A percentile compares a stretch with the other conserved stretches of the same genome.
These are phyloP conservation scores for Colletotrichum sp. DNA, from an alignment of 2,329 filamentous ascomycete genomes.

Conservation along the genomic window DNA sequence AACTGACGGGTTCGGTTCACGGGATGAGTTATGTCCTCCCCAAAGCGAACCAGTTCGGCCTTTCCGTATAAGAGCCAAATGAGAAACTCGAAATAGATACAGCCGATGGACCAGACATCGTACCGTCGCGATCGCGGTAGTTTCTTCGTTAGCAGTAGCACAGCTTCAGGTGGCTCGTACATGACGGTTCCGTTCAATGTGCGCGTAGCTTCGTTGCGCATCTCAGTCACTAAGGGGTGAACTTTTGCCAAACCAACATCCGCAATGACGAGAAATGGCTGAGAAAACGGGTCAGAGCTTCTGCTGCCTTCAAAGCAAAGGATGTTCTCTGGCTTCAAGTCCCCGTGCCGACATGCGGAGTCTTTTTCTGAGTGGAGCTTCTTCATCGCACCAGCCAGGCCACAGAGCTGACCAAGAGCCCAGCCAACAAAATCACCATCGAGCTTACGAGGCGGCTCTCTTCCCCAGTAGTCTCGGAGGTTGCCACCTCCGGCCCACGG, in stretches of 20 bases:
- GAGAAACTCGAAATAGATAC: background rate
- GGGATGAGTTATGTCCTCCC: background rate
- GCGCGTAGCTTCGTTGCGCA: background rate
- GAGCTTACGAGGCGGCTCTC: too few species aligned
- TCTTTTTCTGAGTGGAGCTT: too few species aligned
- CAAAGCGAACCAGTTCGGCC: background rate
- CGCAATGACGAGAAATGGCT: background rate
- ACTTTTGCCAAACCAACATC: background rate
- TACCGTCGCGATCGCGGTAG: background rate
- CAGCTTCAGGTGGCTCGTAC: constrained; percentile 3
- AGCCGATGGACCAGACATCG: background rate
- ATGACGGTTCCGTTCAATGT: background rate
- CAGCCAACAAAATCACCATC: too few species aligned
- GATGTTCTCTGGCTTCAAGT: background rate
- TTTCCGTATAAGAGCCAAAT: background rate
- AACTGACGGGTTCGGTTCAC: background rate
- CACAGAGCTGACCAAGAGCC: too few species aligned
- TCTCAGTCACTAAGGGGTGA: background rate
- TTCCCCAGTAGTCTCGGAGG: too few species aligned
- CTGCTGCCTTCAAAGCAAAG: background rate
- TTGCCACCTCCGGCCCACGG: too few species aligned
- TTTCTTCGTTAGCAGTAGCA: background rate
- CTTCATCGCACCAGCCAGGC: too few species aligned
- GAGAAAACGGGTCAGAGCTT: background rate
- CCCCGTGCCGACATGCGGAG: too few species aligned